A percentile compares a stretch with the other conserved stretches of the same genome.
Conservation (phyloP, 306 rosid genomes). For the Glycine latifolia region DNA sequence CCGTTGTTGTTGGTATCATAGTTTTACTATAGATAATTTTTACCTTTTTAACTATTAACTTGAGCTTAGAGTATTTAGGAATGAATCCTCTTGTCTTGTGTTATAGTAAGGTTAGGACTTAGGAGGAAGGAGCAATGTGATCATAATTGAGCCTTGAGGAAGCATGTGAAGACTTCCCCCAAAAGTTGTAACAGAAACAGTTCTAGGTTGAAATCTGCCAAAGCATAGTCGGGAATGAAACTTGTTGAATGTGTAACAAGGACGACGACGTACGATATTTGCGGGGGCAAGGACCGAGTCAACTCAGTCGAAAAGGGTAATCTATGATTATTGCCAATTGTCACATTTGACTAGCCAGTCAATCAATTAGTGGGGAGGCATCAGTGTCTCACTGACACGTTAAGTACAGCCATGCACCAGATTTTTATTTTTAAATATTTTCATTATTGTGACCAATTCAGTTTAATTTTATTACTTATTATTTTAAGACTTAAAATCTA, state of each 20-base stretch:
- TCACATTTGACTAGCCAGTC: constrained; percentile 24
- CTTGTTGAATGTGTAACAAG: neutral
- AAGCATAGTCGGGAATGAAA: neutral
- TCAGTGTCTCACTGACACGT: neutral
- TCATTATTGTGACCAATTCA: too few species aligned
- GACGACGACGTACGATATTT: constrained; percentile 22
- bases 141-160: neutral
- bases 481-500: too few species aligned
- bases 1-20: too few species aligned
- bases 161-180: constrained; percentile 18
- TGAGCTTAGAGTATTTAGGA: too few species aligned
- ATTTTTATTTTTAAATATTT: too few species aligned
- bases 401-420: neutral
- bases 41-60: neutral
- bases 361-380: neutral
- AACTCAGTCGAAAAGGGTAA: constrained; percentile 23
- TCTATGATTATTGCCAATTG: neutral
- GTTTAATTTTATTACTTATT: too few species aligned
- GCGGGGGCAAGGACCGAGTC: constrained; percentile 41
- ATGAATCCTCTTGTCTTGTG: too few species aligned
- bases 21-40: neutral
- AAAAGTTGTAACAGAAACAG: neutral
- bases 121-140: neutral
- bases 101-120: too few species aligned
- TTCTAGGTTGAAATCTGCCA: neutral